A percentile compares a stretch with the other conserved stretches of the same genome.
phyloP scores from a whole-genome alignment of 225 moss, liverwort and hornwort species.

The Neckera pumila region DNA sequence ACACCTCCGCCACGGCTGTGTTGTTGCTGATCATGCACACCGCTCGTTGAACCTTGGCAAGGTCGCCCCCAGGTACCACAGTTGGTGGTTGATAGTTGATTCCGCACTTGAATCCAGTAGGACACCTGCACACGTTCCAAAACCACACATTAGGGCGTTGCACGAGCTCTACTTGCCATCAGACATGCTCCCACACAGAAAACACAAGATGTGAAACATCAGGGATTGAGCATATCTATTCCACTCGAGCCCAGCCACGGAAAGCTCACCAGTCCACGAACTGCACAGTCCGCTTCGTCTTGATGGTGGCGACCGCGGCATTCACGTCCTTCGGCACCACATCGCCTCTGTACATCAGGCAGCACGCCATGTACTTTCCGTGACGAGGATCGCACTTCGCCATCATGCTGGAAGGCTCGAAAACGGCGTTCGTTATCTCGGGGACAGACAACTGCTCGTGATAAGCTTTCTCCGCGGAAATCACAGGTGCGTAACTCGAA shows the following conservation, averaged over 20 bases:
- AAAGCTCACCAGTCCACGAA: constrained; percentile 40
- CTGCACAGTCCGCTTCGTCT: constrained; percentile 46
- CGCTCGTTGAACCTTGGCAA: constrained; percentile 39
- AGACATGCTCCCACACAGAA: not conserved
- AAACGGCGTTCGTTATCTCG: constrained; percentile 48
- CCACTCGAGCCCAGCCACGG: not conserved
- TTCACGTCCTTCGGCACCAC: constrained; percentile 54
- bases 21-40: constrained; percentile 53
- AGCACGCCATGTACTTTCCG: constrained; percentile 62
- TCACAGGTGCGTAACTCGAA: constrained; percentile 43
- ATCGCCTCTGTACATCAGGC: constrained; percentile 54
- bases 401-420: constrained; percentile 63
- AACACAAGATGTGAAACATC: not conserved
- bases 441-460: constrained; percentile 47
- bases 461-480: constrained; percentile 51
- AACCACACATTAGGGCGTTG: not conserved
- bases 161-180: not conserved
- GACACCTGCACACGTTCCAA: constrained; percentile 19
- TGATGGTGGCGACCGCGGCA: constrained; percentile 40
- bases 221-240: not conserved
- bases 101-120: constrained; percentile 48
- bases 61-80: constrained; percentile 42
- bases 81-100: constrained; percentile 55
- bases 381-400: constrained; percentile 51
- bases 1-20: constrained; percentile 43